Percentiles rank a stretch among this genome's conserved stretches.
Conservation (phyloP, 768 basidiomycete species). For the Erythrobasidium yunnanense region DNA sequence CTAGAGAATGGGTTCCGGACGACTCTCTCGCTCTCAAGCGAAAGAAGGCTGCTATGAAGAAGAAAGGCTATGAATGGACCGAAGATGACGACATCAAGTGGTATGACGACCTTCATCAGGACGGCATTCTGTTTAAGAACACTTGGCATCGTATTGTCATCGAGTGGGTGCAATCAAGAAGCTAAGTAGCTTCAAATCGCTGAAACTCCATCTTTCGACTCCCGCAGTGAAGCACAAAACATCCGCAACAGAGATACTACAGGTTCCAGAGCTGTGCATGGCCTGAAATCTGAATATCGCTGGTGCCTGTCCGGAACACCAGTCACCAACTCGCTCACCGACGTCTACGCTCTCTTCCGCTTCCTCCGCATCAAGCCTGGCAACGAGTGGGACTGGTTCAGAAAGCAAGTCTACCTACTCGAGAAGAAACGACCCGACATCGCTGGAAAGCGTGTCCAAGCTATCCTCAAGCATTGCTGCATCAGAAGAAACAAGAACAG, state of each 20-base stretch:
- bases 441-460: background rate
- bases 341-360: slow-evolving; percentile 11
- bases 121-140: slow-evolving; percentile 41
- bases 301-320: slow-evolving; percentile 58
- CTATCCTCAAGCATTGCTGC: background rate
- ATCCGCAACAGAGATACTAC: slow-evolving; percentile 42
- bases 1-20: slow-evolving; percentile 43
- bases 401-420: background rate
- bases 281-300: slow-evolving; percentile 49
- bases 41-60: slow-evolving; percentile 37
- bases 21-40: slow-evolving; percentile 24
- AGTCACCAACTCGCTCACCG: slow-evolving; percentile 49
- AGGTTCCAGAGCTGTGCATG: slow-evolving; percentile 50
- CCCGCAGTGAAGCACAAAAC: slow-evolving; percentile 37
- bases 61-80: slow-evolving; percentile 33
- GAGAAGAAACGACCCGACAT: background rate
- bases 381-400: background rate
- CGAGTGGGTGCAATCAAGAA: slow-evolving; percentile 50
- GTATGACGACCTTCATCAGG: slow-evolving; percentile 32
- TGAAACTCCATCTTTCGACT: no score
- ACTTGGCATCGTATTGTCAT: slow-evolving; percentile 43
- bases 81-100: slow-evolving; percentile 33
- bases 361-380: slow-evolving; percentile 6
- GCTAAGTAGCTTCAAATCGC: no score
- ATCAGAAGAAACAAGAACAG: background rate